Evolutionary conservation across 768 basidiomycete species (phyloP).

Genomic region (Kwoniella bestiolae): DNA sequence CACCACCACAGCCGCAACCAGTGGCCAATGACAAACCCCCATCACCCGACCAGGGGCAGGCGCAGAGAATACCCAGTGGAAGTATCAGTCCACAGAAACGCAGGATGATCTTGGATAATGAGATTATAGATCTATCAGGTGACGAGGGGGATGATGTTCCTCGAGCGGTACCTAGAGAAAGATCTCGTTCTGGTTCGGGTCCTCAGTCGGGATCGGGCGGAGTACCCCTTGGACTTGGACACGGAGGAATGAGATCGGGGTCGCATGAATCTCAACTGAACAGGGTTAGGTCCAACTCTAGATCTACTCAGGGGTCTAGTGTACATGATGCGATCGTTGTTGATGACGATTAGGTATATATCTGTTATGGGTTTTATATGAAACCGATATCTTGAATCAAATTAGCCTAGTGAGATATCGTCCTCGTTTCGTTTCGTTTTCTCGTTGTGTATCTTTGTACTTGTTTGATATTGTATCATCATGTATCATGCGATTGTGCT

Average conservation of each 20-base stretch:
- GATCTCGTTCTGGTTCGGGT: background rate
- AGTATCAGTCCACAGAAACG: background rate
- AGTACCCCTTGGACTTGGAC: background rate
- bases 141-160: background rate
- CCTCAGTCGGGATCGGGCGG: background rate
- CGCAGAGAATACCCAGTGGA: background rate
- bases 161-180: background rate
- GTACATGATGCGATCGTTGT: constrained; percentile 10
- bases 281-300: background rate
- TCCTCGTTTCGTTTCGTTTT: no score
- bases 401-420: no score
- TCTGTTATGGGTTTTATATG: background rate
- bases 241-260: background rate
- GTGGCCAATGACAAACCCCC: background rate
- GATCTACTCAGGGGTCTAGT: constrained; percentile 8
- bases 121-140: background rate
- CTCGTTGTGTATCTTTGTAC: background rate
- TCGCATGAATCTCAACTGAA: background rate
- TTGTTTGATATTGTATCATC: background rate
- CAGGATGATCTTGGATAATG: background rate
- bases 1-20: background rate
- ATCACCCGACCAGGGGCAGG: no score
- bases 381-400: no score
- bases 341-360: constrained; percentile 1
- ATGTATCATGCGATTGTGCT: background rate